Evolutionary conservation across 2,329 filamentous ascomycete species (phyloP).

Genomic region (Colletotrichum abscissum): DNA sequence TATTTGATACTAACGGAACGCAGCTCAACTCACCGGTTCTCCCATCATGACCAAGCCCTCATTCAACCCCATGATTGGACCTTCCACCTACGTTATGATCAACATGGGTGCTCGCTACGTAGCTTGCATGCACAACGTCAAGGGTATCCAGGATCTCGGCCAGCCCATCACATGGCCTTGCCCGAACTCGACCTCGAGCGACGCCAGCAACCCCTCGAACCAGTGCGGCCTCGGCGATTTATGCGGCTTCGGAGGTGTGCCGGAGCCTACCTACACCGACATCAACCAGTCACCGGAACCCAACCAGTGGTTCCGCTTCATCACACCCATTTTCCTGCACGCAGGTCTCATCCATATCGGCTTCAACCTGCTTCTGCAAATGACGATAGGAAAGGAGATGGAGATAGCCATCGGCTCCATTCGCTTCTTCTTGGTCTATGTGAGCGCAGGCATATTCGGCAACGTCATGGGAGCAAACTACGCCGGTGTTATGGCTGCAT

Average conservation of each 20-base stretch:
- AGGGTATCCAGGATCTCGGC: constrained; percentile 68
- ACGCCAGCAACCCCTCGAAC: constrained; percentile 57
- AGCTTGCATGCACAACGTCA: constrained; percentile 92
- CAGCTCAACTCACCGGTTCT: constrained; percentile 80
- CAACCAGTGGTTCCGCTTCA: constrained; percentile 98
- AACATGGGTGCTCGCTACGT: constrained; percentile 96
- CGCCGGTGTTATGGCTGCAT: constrained; percentile 82
- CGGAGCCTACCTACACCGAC: constrained; percentile 71
- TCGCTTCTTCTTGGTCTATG: constrained; percentile 90
- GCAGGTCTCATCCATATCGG: constrained; percentile 93
- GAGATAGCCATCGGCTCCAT: constrained; percentile 89
- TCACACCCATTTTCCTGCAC: constrained; percentile 94
- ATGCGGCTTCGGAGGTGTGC: constrained; percentile 85
- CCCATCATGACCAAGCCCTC: constrained; percentile 82
- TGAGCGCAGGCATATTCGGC: constrained; percentile 92
- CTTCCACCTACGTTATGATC: constrained; percentile 89
- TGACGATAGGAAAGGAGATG: constrained; percentile 92
- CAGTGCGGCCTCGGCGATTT: constrained; percentile 82
- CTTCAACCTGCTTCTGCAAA: constrained; percentile 93
- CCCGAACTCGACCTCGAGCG: constrained; percentile 78
- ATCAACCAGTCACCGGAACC: constrained; percentile 69
- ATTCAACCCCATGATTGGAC: constrained; percentile 98
- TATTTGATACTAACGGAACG: constrained; percentile 5
- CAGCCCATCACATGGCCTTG: constrained; percentile 76
- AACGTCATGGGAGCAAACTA: constrained; percentile 97